These are phyloP conservation scores for Cyanidioschyzon merolae DNA, from an alignment of 23 red algal genomes.

Conservation along the genomic window DNA sequence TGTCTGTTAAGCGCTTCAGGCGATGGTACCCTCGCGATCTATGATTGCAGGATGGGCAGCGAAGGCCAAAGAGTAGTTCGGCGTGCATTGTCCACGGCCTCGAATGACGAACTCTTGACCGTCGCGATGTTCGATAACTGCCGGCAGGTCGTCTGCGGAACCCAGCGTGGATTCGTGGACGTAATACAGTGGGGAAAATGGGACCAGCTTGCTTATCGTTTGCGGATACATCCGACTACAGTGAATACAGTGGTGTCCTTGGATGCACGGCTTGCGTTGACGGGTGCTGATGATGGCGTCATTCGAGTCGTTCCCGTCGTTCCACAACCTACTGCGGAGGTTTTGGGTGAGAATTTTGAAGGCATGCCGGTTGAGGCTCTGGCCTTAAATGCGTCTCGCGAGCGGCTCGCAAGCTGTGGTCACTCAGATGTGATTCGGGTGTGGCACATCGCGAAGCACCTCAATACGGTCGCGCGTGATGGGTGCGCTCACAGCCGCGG, in stretches of 20 bases:
- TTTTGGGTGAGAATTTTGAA: not conserved
- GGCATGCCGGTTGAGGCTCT: constrained; percentile 4
- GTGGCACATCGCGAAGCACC: not conserved
- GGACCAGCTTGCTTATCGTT: constrained; percentile 6
- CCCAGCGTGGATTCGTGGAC: not conserved
- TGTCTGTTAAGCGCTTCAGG: constrained; percentile 10
- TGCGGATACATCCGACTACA: constrained; percentile 3
- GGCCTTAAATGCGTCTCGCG: not conserved
- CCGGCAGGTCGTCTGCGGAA: constrained; percentile 8
- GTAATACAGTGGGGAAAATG: constrained; percentile 20
- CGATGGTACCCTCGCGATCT: constrained; percentile 21
- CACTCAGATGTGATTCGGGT: constrained; percentile 1
- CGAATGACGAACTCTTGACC: constrained; percentile 2
- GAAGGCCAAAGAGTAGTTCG: not conserved
- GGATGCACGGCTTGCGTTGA: constrained; percentile 6
- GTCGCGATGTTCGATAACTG: constrained; percentile 4
- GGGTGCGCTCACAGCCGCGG: too few relatives aligned
- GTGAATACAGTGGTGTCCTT: not conserved
- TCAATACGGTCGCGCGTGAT: too few relatives aligned
- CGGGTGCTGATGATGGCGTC: constrained; percentile 22
- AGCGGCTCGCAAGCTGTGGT: not conserved
- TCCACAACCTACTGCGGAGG: constrained; percentile 2
- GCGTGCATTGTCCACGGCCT: not conserved
- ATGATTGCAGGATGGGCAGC: not conserved
- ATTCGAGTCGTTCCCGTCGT: constrained; percentile 16